These are phyloP conservation scores for Cladosporium sp. DNA, from an alignment of 2,329 filamentous ascomycete species.

Conservation along the genomic window DNA sequence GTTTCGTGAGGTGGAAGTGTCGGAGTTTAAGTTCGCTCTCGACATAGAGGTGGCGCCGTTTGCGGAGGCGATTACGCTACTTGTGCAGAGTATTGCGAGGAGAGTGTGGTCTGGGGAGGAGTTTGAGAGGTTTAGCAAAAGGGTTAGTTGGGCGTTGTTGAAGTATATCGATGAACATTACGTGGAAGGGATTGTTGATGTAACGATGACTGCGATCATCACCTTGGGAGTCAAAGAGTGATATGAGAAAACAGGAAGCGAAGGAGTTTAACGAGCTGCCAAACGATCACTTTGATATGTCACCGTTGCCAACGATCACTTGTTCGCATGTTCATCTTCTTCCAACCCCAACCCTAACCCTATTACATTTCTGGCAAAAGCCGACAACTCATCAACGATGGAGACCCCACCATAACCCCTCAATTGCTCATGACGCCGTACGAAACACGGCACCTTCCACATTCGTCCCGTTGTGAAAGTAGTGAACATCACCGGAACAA, in stretches of 20 bases:
- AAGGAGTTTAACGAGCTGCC: no score
- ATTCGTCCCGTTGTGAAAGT: neutral
- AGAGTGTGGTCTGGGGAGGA: constrained; percentile 13
- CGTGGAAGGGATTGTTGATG: constrained; percentile 11
- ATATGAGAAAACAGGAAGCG: neutral
- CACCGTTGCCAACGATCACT: no score
- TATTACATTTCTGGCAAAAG: neutral
- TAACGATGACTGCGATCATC: constrained; percentile 17
- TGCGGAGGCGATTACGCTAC: constrained; percentile 13
- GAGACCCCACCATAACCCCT: neutral
- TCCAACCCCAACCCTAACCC: neutral
- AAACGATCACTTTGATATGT: no score
- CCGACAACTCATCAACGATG: neutral
- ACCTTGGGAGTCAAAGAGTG: constrained; percentile 11
- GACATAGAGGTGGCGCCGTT: constrained; percentile 14
- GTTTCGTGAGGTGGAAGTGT: constrained; percentile 14
- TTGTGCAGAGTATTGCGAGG: constrained; percentile 16
- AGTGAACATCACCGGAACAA: neutral
- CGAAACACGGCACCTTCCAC: neutral
- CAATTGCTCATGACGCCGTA: neutral
- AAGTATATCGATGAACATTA: constrained; percentile 14
- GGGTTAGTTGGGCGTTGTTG: constrained; percentile 13
- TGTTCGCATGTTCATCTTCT: no score
- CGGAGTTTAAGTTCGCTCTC: constrained; percentile 16
- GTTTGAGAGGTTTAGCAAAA: neutral